phyloP scores from a whole-genome alignment of 106 monocot genomes.

The Posidonia australis region DNA sequence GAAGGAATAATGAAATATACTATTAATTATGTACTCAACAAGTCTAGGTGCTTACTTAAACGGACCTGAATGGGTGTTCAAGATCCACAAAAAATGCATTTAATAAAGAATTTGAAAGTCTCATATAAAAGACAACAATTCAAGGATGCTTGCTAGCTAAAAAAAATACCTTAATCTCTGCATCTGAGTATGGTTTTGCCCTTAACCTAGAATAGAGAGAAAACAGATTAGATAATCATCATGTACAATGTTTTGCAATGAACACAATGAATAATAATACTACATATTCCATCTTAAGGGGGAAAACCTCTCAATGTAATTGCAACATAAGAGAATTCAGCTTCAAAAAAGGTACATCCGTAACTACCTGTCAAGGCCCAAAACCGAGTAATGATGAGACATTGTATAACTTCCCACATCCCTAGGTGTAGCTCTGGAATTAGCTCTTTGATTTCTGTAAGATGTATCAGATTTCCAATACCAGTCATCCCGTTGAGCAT shows the following conservation, averaged over 20 bases:
- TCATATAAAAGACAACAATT: too few relatives aligned
- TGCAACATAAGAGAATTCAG: background rate
- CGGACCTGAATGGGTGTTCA: too few relatives aligned
- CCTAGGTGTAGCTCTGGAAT: constrained; percentile 30
- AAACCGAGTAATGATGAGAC: constrained; percentile 75
- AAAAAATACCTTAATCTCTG: constrained; percentile 48
- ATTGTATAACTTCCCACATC: constrained; percentile 27
- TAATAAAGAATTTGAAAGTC: too few relatives aligned
- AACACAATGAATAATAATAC: background rate
- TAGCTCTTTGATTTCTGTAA: constrained; percentile 23
- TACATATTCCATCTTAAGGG: too few relatives aligned
- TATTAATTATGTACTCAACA: too few relatives aligned
- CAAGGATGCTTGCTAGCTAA: too few relatives aligned
- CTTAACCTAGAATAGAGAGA: constrained; percentile 28
- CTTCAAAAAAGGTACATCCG: background rate
- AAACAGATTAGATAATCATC: background rate
- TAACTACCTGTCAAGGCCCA: constrained; percentile 77
- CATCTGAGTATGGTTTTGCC: constrained; percentile 46
- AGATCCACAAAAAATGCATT: too few relatives aligned
- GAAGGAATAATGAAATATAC: too few relatives aligned
- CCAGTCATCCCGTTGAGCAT: constrained; percentile 70
- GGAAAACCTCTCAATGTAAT: background rate
- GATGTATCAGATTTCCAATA: constrained; percentile 48
- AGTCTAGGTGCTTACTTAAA: too few relatives aligned
- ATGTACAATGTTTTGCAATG: background rate